Percentiles rank a stretch among this genome's conserved stretches.
phyloP scores from a whole-genome alignment of 2,329 filamentous ascomycete genomes.

The Pseudogymnoascus sp. region DNA sequence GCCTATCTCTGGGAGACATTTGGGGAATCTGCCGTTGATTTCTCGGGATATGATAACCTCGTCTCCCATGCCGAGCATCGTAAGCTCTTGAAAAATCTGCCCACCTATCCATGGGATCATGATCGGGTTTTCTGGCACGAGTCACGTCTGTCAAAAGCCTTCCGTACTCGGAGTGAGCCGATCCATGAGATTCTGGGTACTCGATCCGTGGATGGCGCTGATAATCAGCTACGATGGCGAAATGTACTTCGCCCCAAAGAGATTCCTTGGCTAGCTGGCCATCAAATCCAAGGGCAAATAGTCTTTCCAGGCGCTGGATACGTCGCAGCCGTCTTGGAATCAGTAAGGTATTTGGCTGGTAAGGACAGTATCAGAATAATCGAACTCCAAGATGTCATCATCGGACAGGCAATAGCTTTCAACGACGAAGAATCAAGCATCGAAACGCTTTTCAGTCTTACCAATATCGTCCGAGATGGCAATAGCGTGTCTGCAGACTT shows the following conservation, averaged over 20 bases:
- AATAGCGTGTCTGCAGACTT: conserved; percentile 9
- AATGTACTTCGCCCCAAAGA: conserved; percentile 21
- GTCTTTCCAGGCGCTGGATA: conserved; percentile 41
- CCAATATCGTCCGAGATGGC: not conserved
- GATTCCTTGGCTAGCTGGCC: conserved; percentile 9
- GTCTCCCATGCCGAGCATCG: conserved; percentile 27
- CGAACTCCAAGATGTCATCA: conserved; percentile 17
- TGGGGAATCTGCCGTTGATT: conserved; percentile 14
- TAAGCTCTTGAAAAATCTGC: conserved; percentile 31
- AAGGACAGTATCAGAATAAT: conserved; percentile 30
- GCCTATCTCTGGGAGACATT: conserved; percentile 11
- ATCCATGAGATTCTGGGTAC: conserved; percentile 43
- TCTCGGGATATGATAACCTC: conserved; percentile 12
- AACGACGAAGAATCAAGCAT: conserved; percentile 13
- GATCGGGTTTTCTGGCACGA: conserved; percentile 44
- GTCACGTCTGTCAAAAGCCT: conserved; percentile 37
- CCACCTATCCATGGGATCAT: conserved; percentile 47
- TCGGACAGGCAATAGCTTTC: conserved; percentile 16
- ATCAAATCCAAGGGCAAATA: conserved; percentile 12
- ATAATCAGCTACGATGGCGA: conserved; percentile 22
- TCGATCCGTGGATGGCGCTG: conserved; percentile 15
- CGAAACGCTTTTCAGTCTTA: conserved; percentile 15
- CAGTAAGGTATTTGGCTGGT: conserved; percentile 13
- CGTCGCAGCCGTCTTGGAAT: conserved; percentile 42
- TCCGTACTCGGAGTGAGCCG: conserved; percentile 36